Evolutionary conservation across 2,329 filamentous ascomycete species (phyloP).

Genomic region (Pseudogymnoascus sp.): DNA sequence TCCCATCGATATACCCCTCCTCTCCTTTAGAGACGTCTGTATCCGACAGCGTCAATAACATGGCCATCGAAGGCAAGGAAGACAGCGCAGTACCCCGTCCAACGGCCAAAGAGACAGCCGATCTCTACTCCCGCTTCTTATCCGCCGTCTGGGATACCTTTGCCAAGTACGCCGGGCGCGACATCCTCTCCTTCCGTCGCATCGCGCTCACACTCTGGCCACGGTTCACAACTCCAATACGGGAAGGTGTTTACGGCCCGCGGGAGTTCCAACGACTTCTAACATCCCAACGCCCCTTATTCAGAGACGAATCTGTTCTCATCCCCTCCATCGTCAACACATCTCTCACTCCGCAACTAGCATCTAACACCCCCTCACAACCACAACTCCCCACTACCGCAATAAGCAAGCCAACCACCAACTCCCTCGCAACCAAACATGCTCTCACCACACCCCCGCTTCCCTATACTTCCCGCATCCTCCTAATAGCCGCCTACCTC

Average conservation of each 20-base stretch:
- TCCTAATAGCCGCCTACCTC: constrained; percentile 70
- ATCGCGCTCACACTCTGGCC: constrained; percentile 74
- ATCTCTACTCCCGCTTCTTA: constrained; percentile 73
- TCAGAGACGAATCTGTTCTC: constrained; percentile 64
- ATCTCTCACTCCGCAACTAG: constrained; percentile 14
- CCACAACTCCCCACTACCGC: background rate
- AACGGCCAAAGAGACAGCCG: constrained; percentile 44
- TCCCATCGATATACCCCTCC: constrained; percentile 37
- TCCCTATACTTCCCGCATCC: constrained; percentile 63
- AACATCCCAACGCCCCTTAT: constrained; percentile 57
- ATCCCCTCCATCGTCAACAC: constrained; percentile 50
- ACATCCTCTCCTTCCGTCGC: constrained; percentile 62
- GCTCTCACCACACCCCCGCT: constrained; percentile 34
- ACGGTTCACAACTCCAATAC: constrained; percentile 69
- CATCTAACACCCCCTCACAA: constrained; percentile 10
- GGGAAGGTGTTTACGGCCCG: constrained; percentile 61
- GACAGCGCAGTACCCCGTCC: constrained; percentile 18
- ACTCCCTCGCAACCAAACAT: constrained; percentile 41
- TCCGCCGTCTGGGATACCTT: constrained; percentile 81
- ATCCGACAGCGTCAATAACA: background rate
- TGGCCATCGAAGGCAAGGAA: background rate
- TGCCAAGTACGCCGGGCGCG: constrained; percentile 68
- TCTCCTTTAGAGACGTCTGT: constrained; percentile 23
- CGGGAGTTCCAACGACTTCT: constrained; percentile 81
- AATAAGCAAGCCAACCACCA: constrained; percentile 15